Percentiles rank a stretch among this genome's conserved stretches.
phyloP scores from a whole-genome alignment of 257 asterid species.

The Solanum bulbocastanum region DNA sequence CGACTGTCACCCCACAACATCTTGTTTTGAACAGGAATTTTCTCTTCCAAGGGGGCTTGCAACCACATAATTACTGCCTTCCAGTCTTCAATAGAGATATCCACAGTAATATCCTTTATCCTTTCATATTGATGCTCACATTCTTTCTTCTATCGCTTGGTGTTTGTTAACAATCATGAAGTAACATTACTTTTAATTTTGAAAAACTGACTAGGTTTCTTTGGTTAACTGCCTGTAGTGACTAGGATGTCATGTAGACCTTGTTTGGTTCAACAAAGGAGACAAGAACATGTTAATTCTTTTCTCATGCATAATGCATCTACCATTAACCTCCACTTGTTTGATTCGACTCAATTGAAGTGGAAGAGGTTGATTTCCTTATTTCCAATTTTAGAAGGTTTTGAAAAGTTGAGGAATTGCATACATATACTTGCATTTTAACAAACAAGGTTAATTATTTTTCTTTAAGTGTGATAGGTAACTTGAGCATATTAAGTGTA shows the following conservation, averaged over 20 bases:
- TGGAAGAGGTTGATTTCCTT: neutral
- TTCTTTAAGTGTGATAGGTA: neutral
- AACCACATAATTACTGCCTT: constrained; percentile 87
- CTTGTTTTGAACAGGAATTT: constrained; percentile 85
- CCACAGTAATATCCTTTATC: constrained; percentile 45
- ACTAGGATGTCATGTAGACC: neutral
- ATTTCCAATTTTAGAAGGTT: neutral
- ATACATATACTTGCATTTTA: neutral
- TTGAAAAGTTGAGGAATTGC: neutral
- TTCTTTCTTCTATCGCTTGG: neutral
- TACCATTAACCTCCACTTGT: neutral
- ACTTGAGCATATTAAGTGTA: neutral
- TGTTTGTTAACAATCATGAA: neutral
- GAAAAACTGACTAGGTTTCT: neutral
- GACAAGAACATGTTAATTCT: neutral
- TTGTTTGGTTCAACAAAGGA: neutral
- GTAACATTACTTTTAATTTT: neutral
- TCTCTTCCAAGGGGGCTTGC: constrained; percentile 88
- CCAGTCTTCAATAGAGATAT: constrained; percentile 88
- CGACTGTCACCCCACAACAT: constrained; percentile 98
- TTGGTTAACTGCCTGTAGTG: neutral
- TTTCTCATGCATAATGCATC: neutral
- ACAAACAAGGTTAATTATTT: neutral
- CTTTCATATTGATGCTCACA: neutral
- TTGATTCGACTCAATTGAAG: neutral